Conservation (phyloP, 352 stramenopile species). For the Phytophthora pisi region DNA sequence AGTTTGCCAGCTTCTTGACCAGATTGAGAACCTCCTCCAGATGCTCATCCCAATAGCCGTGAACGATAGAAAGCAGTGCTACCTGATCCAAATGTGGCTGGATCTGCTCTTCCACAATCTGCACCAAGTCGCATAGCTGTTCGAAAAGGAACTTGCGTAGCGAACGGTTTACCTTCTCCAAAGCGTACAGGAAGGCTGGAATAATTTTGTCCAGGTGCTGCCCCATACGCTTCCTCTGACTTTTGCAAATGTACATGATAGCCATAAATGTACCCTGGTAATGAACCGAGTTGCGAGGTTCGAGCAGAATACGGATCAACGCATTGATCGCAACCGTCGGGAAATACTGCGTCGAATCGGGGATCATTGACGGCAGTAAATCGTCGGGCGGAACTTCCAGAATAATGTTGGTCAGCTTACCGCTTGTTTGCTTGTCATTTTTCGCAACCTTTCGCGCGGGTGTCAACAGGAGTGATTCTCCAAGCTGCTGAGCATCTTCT, state of each 20-base stretch:
- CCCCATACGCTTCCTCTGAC: constrained; percentile 93
- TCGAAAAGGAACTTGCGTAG: constrained; percentile 96
- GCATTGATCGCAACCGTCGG: constrained; percentile 96
- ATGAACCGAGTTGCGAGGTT: constrained; percentile 95
- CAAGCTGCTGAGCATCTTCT: constrained; percentile 53
- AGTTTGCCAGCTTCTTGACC: constrained; percentile 93
- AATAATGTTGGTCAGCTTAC: constrained; percentile 64
- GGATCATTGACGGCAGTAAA: constrained; percentile 82
- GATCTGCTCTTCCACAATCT: constrained; percentile 97
- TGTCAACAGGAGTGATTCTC: constrained; percentile 53
- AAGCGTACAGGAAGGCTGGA: constrained; percentile 95
- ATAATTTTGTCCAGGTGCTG: constrained; percentile 97
- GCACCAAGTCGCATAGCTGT: constrained; percentile 95
- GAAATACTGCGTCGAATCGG: constrained; percentile 95
- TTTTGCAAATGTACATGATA: constrained; percentile 99
- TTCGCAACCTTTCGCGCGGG: constrained; percentile 61
- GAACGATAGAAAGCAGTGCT: constrained; percentile 82
- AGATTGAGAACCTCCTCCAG: constrained; percentile 97
- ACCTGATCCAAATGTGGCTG: constrained; percentile 88
- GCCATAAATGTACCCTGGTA: constrained; percentile 98
- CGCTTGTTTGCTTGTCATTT: constrained; percentile 78
- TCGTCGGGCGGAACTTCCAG: constrained; percentile 75
- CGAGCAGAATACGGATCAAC: constrained; percentile 97
- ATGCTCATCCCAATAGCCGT: constrained; percentile 92
- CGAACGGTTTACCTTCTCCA: constrained; percentile 88